A percentile compares a stretch with the other conserved stretches of the same genome.
Evolutionary conservation across 2,329 filamentous ascomycete genomes (phyloP).

Genomic region (Epicoccum nigrum): DNA sequence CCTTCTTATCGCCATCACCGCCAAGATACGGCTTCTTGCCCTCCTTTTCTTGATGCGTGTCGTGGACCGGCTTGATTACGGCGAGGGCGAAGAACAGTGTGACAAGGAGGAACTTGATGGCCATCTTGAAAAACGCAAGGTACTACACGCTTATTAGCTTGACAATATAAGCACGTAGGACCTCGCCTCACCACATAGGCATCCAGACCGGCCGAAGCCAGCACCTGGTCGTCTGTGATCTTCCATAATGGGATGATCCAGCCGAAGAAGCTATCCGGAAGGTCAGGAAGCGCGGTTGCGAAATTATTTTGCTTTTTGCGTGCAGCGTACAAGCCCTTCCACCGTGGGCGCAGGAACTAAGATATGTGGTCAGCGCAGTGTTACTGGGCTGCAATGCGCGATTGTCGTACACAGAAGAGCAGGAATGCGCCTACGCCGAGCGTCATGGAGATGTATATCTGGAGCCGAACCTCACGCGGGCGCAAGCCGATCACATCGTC

Average conservation of each 20-base stretch:
- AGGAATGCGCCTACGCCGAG: constrained; percentile 75
- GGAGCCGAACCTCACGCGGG: constrained; percentile 59
- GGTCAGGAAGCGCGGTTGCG: constrained; percentile 71
- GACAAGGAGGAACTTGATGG: constrained; percentile 78
- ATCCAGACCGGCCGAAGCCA: constrained; percentile 89
- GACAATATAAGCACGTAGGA: too few species aligned
- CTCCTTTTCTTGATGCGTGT: constrained; percentile 58
- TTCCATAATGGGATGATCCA: constrained; percentile 89
- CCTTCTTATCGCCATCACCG: constrained; percentile 17
- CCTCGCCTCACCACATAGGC: constrained; percentile 76
- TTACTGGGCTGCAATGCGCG: constrained; percentile 2
- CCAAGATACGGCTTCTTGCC: constrained; percentile 28
- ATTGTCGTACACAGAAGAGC: constrained; percentile 71
- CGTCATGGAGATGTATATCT: constrained; percentile 73
- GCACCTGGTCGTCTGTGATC: constrained; percentile 86
- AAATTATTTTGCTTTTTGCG: constrained; percentile 76
- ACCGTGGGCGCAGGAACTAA: constrained; percentile 84
- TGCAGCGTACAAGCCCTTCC: constrained; percentile 88
- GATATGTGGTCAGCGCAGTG: constrained; percentile 29
- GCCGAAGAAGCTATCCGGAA: constrained; percentile 85
- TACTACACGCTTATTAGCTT: constrained; percentile 60
- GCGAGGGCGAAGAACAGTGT: constrained; percentile 81
- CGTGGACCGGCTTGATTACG: constrained; percentile 86
- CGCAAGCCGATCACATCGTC: constrained; percentile 40
- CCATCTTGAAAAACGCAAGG: constrained; percentile 93